Evolutionary conservation across 2,329 filamentous ascomycete genomes (phyloP).

Genomic region (Colletotrichum lini): DNA sequence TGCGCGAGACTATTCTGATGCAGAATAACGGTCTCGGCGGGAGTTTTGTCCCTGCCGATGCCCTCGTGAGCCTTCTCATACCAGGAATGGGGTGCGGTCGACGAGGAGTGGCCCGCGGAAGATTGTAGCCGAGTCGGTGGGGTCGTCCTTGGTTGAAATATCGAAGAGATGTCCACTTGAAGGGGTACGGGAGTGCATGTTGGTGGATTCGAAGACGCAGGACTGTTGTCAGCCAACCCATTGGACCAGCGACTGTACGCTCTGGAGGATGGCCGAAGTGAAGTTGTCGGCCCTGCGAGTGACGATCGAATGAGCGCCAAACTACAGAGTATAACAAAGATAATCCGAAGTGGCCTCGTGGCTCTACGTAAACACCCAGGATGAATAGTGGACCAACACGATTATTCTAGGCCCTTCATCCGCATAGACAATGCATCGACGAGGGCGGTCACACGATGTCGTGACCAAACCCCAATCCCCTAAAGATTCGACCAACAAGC

Average conservation of each 20-base stretch:
- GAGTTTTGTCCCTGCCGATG: too few species aligned
- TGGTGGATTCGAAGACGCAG: neutral
- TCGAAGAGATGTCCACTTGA: too few species aligned
- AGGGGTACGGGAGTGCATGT: neutral
- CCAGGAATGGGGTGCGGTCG: too few species aligned
- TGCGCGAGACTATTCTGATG: too few species aligned
- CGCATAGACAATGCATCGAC: neutral
- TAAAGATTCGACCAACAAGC: neutral
- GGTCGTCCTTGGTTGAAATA: too few species aligned
- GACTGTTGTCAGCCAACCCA: neutral
- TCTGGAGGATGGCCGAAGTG: neutral
- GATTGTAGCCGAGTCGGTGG: too few species aligned
- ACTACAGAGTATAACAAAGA: too few species aligned
- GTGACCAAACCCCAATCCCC: neutral
- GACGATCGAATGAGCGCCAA: neutral
- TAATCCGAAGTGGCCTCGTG: neutral
- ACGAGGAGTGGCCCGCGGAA: too few species aligned
- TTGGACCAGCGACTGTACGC: neutral
- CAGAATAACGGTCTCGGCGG: too few species aligned
- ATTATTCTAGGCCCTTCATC: neutral
- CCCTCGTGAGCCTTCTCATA: too few species aligned
- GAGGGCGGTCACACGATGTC: slow-evolving; percentile 27
- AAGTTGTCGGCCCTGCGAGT: neutral
- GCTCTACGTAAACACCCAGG: neutral
- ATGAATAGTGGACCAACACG: neutral